Conservation (phyloP, 2,329 filamentous ascomycete genomes). For the Pseudogymnoascus sp. region DNA sequence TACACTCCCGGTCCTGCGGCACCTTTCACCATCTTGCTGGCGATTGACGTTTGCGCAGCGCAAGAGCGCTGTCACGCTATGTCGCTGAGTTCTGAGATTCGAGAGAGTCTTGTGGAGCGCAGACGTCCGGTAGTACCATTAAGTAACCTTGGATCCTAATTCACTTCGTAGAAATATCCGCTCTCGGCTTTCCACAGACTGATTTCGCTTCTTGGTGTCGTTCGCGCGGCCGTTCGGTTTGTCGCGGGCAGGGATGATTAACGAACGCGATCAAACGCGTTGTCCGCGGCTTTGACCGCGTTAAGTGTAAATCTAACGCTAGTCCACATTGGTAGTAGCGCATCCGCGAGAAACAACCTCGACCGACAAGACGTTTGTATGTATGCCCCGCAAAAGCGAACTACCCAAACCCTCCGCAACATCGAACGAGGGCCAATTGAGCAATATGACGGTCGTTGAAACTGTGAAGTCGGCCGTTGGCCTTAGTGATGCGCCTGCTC, state of each 20-base stretch:
- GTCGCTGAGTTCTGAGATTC: constrained; percentile 1
- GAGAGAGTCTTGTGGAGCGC: not conserved
- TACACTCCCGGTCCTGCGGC: constrained; percentile 43
- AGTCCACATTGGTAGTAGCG: not conserved
- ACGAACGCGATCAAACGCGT: constrained; percentile 11
- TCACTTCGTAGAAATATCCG: not conserved
- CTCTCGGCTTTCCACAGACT: not conserved
- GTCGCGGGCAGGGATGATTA: constrained; percentile 5
- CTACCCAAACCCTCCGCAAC: constrained; percentile 7
- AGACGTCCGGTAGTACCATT: not conserved
- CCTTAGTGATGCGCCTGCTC: constrained; percentile 31
- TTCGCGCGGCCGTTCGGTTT: constrained; percentile 3
- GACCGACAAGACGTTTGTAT: constrained; percentile 3
- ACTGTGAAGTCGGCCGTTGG: constrained; percentile 44
- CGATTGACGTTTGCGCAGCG: constrained; percentile 2
- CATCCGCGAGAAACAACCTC: constrained; percentile 8
- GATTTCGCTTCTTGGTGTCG: not conserved
- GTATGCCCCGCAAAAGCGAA: constrained; percentile 8
- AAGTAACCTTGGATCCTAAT: not conserved
- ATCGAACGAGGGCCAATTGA: constrained; percentile 11
- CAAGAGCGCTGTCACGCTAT: constrained; percentile 2
- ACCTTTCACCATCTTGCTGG: constrained; percentile 29
- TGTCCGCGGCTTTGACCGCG: constrained; percentile 6
- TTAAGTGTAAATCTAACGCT: not conserved
- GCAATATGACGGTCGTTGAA: constrained; percentile 41